These are phyloP conservation scores for Yarrowia sp. DNA, from an alignment of 805 yeast genomes.

Conservation along the genomic window DNA sequence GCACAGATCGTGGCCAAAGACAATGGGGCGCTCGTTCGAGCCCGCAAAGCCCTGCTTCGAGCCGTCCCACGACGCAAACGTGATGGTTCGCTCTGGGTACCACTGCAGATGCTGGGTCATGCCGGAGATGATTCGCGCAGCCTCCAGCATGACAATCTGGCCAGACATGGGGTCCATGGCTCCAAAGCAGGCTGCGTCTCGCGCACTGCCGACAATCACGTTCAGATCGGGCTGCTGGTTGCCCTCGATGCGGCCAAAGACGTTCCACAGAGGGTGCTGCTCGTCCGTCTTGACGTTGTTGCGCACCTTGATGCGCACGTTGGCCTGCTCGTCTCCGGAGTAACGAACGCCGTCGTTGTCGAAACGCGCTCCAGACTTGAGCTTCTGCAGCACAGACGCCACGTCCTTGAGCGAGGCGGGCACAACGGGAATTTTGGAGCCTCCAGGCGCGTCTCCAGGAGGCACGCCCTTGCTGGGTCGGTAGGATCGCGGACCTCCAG, in stretches of 20 bases:
- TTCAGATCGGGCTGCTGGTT: slow-evolving; percentile 74
- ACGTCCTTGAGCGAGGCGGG: slow-evolving; percentile 79
- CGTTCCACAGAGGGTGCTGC: slow-evolving; percentile 71
- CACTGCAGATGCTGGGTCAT: slow-evolving; percentile 66
- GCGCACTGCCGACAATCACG: slow-evolving; percentile 73
- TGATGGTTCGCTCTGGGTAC: slow-evolving; percentile 79
- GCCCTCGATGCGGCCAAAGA: slow-evolving; percentile 74
- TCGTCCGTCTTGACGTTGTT: slow-evolving; percentile 48
- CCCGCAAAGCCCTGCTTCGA: slow-evolving; percentile 80
- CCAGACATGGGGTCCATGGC: slow-evolving; percentile 71
- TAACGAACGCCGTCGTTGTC: slow-evolving; percentile 43
- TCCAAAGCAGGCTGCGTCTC: slow-evolving; percentile 79
- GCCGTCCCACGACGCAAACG: slow-evolving; percentile 83
- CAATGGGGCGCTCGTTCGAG: slow-evolving; percentile 71
- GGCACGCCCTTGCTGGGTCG: slow-evolving; percentile 45
- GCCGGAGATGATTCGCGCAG: slow-evolving; percentile 64
- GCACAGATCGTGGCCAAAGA: slow-evolving; percentile 50
- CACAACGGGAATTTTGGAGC: slow-evolving; percentile 72
- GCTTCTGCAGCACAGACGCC: slow-evolving; percentile 41
- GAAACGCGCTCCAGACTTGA: slow-evolving; percentile 44
- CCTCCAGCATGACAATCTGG: slow-evolving; percentile 65
- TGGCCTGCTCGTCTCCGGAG: slow-evolving; percentile 42
- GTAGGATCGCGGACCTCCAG: slow-evolving; percentile 63
- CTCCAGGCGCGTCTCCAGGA: slow-evolving; percentile 46
- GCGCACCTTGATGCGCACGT: slow-evolving; percentile 37